These are phyloP conservation scores for Fusarium haematococcum DNA, from an alignment of 2,329 filamentous ascomycete species.

Conservation along the genomic window DNA sequence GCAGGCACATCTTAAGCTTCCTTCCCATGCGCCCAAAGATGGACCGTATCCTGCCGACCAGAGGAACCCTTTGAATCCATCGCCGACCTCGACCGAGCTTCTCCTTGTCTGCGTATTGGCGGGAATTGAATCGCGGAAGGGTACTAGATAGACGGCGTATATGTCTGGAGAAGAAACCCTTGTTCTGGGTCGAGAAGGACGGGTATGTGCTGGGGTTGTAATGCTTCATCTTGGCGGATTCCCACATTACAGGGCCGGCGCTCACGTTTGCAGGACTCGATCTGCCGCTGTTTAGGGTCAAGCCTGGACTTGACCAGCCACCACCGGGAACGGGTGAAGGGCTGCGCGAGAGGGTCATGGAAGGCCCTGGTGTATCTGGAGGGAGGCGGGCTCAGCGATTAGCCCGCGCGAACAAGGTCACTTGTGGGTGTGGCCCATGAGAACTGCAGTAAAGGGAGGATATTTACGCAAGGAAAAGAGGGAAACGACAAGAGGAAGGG, in stretches of 20 bases:
- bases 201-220: constrained; percentile 80
- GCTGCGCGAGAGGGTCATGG: constrained; percentile 89
- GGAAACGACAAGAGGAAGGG: neutral
- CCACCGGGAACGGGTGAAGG: constrained; percentile 86
- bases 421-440: constrained; percentile 22
- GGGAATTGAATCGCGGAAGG: constrained; percentile 77
- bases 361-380: constrained; percentile 65
- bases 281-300: constrained; percentile 78
- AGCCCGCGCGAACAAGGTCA: constrained; percentile 37
- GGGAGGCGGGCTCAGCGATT: constrained; percentile 40
- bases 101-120: constrained; percentile 79
- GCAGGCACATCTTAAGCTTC: constrained; percentile 72
- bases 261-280: constrained; percentile 73
- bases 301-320: constrained; percentile 88
- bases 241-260: constrained; percentile 78
- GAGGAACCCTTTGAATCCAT: constrained; percentile 59
- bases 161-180: constrained; percentile 88
- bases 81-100: constrained; percentile 74
- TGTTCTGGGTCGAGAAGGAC: constrained; percentile 82
- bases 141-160: constrained; percentile 84
- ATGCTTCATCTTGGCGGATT: constrained; percentile 82
- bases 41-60: constrained; percentile 60
- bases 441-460: constrained; percentile 13
- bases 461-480: constrained; percentile 4
- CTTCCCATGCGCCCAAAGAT: constrained; percentile 67